phyloP scores from a whole-genome alignment of 805 yeast species.

The Wickerhamiella sergipiensis region DNA sequence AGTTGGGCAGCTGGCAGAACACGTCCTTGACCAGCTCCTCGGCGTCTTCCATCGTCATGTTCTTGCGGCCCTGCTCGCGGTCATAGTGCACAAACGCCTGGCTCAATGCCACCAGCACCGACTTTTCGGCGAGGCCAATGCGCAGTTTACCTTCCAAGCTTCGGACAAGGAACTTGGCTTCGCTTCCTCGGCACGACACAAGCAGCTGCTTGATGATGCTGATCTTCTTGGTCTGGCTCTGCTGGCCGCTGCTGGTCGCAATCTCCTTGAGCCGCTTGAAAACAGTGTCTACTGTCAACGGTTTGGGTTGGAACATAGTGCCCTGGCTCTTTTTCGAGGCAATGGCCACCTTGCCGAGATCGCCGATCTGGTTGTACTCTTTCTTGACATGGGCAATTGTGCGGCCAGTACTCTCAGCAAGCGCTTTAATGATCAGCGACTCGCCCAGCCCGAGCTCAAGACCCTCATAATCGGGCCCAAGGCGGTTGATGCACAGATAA shows the following conservation, averaged over 20 bases:
- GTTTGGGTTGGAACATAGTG: constrained; percentile 83
- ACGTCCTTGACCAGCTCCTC: constrained; percentile 76
- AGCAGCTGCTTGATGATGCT: constrained; percentile 69
- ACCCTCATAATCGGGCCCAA: constrained; percentile 95
- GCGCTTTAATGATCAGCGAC: constrained; percentile 71
- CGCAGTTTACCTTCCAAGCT: constrained; percentile 86
- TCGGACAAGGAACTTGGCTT: constrained; percentile 82
- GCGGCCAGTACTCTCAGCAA: constrained; percentile 82
- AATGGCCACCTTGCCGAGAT: constrained; percentile 79
- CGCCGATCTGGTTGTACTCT: constrained; percentile 73
- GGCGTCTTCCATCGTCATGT: constrained; percentile 42
- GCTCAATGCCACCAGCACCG: constrained; percentile 71
- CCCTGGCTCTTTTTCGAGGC: constrained; percentile 75
- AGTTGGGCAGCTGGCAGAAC: constrained; percentile 80
- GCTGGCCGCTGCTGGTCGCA: constrained; percentile 65
- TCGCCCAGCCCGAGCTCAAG: constrained; percentile 91
- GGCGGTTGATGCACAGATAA: constrained; percentile 71
- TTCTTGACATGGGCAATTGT: constrained; percentile 52
- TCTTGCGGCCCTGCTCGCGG: constrained; percentile 22
- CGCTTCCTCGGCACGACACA: constrained; percentile 72
- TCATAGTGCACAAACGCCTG: constrained; percentile 68
- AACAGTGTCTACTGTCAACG: constrained; percentile 59
- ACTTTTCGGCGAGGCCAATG: constrained; percentile 88
- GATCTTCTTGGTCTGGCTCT: constrained; percentile 69
- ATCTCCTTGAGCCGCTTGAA: constrained; percentile 62